phyloP scores from a whole-genome alignment of 495 filamentous ascomycete genomes.

The Aspergillus conjunctus region DNA sequence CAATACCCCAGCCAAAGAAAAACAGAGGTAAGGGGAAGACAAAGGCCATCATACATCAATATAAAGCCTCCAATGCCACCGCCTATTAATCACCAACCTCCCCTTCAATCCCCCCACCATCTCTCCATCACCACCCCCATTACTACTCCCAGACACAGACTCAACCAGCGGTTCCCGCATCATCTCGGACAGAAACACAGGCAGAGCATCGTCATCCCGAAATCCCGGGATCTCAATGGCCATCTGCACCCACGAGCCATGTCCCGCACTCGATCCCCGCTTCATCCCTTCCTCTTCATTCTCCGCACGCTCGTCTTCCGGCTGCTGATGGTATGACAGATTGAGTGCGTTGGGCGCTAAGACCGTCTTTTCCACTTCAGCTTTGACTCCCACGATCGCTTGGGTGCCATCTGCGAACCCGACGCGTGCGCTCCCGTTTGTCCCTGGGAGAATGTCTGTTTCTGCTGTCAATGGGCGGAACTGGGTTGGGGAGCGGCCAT shows the following conservation, averaged over 20 bases:
- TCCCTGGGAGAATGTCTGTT: conserved; percentile 80
- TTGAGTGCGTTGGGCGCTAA: conserved; percentile 34
- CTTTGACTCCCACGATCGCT: conserved; percentile 92
- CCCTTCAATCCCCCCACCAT: conserved; percentile 66
- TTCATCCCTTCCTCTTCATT: conserved; percentile 30
- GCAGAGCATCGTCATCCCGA: conserved; percentile 87
- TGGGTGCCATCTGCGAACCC: conserved; percentile 95
- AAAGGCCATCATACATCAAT: conserved; percentile 73
- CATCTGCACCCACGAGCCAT: conserved; percentile 74
- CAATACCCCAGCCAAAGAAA: conserved; percentile 1
- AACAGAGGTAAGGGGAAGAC: background rate
- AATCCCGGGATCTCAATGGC: conserved; percentile 83
- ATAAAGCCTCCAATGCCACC: conserved; percentile 96
- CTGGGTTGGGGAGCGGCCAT: conserved; percentile 77
- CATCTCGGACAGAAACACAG: conserved; percentile 83
- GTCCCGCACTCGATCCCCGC: conserved; percentile 39
- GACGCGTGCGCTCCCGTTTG: conserved; percentile 90
- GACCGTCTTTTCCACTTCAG: conserved; percentile 76
- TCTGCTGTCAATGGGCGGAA: conserved; percentile 92
- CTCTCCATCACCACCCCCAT: conserved; percentile 25
- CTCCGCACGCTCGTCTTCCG: conserved; percentile 32
- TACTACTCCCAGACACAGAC: conserved; percentile 27
- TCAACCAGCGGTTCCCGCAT: conserved; percentile 86
- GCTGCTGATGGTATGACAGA: conserved; percentile 28
- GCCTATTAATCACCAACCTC: conserved; percentile 76